A percentile compares a stretch with the other conserved stretches of the same genome.
phyloP scores from a whole-genome alignment of 2,329 filamentous ascomycete genomes.

The Phaeomoniella chlamydospora region DNA sequence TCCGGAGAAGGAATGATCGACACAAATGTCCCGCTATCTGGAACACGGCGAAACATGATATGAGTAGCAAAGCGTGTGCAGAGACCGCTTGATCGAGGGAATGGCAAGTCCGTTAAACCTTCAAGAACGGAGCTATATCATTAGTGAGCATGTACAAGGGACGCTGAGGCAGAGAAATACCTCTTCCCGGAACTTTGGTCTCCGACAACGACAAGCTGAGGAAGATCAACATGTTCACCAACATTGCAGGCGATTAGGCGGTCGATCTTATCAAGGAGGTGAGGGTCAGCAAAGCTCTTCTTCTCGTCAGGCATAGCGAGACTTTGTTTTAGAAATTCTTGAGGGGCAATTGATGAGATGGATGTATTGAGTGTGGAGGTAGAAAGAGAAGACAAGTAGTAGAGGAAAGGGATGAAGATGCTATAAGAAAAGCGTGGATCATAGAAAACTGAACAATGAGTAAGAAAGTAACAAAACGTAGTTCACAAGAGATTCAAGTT shows the following conservation, averaged over 20 bases:
- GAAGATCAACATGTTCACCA: slow-evolving; percentile 16
- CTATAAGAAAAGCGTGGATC: neutral
- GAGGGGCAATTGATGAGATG: too few species aligned
- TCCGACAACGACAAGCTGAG: slow-evolving; percentile 22
- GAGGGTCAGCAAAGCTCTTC: neutral
- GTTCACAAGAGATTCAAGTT: too few species aligned
- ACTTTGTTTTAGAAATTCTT: too few species aligned
- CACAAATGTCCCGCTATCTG: slow-evolving; percentile 12
- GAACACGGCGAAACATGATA: slow-evolving; percentile 25
- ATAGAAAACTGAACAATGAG: too few species aligned
- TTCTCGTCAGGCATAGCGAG: too few species aligned
- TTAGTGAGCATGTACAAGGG: too few species aligned
- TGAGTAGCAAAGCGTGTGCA: slow-evolving; percentile 32
- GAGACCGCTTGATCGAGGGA: slow-evolving; percentile 21
- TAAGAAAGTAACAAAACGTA: too few species aligned
- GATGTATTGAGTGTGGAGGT: too few species aligned
- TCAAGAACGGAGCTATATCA: slow-evolving; percentile 18
- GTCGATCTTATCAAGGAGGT: slow-evolving; percentile 18
- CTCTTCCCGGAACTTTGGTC: slow-evolving; percentile 25
- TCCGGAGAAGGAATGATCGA: slow-evolving; percentile 22
- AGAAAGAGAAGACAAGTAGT: too few species aligned
- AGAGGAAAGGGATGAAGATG: too few species aligned
- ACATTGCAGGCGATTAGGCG: slow-evolving; percentile 18
- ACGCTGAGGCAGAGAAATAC: too few species aligned
- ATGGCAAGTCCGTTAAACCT: slow-evolving; percentile 19